Base-by-base conservation (phyloP, 179 eudicot genomes). In the Monotropa hypopitys region DNA sequence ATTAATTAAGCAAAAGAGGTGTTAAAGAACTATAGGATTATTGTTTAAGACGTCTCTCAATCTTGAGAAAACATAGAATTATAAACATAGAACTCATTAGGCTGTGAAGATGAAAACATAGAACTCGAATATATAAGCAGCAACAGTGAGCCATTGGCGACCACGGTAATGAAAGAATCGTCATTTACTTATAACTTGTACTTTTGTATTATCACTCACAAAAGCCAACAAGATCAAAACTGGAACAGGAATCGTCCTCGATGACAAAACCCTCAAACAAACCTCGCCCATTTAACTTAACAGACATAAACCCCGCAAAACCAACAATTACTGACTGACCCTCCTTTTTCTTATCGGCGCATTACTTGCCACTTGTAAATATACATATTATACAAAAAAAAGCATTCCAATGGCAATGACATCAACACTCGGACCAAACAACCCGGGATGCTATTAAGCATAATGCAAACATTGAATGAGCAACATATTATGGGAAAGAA, bases 191-290 rank as follows among this genome's bases (percentile, higher is more conserved):
- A 69, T 69, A 53, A 69, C 51, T 20, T 66, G 28, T 26, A 8
- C 54, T 45, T 35, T 18, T 18, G 63, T 35, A 53, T 40, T 23
- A 49, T 69, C 73, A 53, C 35, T 53, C 67, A 40, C 42, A 4
- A 77, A 70, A 73, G 46, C 12, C 13, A 77, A 71, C 65, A 50
- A 13, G 84, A 80, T 81, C 95, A 90, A 90, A 90, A 90, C 90
- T 89, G 89, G 63, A 46, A 82, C 85, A 42, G 84, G 84, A 80
- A 79, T 80, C 81, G 80, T 81, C 86, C 72, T 80, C 81, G 61
- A 63, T 21, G 54, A 42, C 70, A 62, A 79, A 79, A 83, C 76
- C 72, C 87, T 83, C 82, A 77, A 81, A 72, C 47, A 28, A 28
- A 61, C 38, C 62, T 56, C 77, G 42, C 77, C 70, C 71, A 32